Evolutionary conservation across 1,284 basidiomycete genomes (phyloP).

Genomic region (Austroboletus olivaceoglutinosus): DNA sequence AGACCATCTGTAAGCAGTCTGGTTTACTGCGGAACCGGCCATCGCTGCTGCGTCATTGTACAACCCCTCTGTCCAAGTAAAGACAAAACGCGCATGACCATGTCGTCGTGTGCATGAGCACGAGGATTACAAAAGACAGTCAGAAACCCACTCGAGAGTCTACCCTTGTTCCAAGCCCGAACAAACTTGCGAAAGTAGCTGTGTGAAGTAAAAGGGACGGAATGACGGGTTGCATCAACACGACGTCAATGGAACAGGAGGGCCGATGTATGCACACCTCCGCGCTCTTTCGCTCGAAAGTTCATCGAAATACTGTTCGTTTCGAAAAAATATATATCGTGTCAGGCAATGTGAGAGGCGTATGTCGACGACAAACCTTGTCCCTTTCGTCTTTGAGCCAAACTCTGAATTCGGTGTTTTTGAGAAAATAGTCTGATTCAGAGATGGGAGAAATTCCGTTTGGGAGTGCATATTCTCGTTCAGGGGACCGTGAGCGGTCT

Average conservation of each 20-base stretch:
- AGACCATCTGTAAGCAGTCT: constrained; percentile 65
- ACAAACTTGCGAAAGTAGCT: constrained; percentile 85
- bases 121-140: neutral
- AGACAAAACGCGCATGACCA: no score
- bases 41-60: constrained; percentile 58
- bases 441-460: constrained; percentile 54
- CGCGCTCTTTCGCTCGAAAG: constrained; percentile 70
- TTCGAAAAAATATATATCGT: neutral
- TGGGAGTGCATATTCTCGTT: constrained; percentile 41
- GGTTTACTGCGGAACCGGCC: constrained; percentile 49
- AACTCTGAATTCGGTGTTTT: constrained; percentile 69
- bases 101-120: neutral
- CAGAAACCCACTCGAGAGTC: constrained; percentile 49
- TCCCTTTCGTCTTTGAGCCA: constrained; percentile 79
- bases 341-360: neutral
- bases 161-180: constrained; percentile 79
- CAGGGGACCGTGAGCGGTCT: constrained; percentile 20
- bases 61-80: constrained; percentile 43
- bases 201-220: constrained; percentile 1
- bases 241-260: constrained; percentile 2
- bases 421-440: constrained; percentile 75
- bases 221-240: neutral
- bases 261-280: constrained; percentile 47
- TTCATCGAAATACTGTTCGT: constrained; percentile 68
- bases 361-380: constrained; percentile 48